Percentiles rank a stretch among this genome's conserved stretches.
Conservation (phyloP, 2,329 filamentous ascomycete species). For the Lachnellula suecica region DNA sequence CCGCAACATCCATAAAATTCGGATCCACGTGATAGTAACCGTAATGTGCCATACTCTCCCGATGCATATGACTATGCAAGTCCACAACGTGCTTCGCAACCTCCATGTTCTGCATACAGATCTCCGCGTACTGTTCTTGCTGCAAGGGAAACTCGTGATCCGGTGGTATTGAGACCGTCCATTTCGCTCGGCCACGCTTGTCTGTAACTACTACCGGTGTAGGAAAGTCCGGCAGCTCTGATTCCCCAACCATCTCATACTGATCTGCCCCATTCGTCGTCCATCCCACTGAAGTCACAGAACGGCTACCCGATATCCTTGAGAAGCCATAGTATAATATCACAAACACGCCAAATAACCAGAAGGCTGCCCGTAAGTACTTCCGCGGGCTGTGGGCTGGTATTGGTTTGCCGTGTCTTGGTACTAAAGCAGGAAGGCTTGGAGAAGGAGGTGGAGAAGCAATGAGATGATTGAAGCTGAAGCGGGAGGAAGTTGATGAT, state of each 20-base stretch:
- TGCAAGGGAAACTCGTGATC: constrained; percentile 65
- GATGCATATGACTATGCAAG: constrained; percentile 42
- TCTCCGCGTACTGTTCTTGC: constrained; percentile 64
- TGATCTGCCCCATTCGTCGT: constrained; percentile 42
- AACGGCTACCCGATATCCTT: constrained; percentile 33
- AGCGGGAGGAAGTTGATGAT: constrained; percentile 61
- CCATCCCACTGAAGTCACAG: constrained; percentile 39
- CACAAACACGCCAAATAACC: constrained; percentile 49
- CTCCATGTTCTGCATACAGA: constrained; percentile 67
- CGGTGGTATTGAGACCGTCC: constrained; percentile 79
- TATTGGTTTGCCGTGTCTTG: constrained; percentile 60
- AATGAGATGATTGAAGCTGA: constrained; percentile 66
- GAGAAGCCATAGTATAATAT: constrained; percentile 49
- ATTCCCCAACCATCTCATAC: constrained; percentile 67
- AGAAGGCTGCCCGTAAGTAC: constrained; percentile 41
- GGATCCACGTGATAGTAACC: constrained; percentile 62
- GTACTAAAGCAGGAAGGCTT: constrained; percentile 66
- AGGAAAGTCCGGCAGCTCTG: constrained; percentile 67
- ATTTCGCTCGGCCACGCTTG: constrained; percentile 61
- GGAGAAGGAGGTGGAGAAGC: constrained; percentile 71
- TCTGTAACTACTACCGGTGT: constrained; percentile 72
- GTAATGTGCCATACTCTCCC: constrained; percentile 45
- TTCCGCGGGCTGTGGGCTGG: constrained; percentile 38
- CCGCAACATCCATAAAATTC: constrained; percentile 72
- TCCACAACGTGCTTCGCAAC: constrained; percentile 58